Evolutionary conservation across 352 stramenopile genomes (phyloP), one percentile per base, ranked within the genome.

Genomic region (Pythium oligandrum): DNA sequence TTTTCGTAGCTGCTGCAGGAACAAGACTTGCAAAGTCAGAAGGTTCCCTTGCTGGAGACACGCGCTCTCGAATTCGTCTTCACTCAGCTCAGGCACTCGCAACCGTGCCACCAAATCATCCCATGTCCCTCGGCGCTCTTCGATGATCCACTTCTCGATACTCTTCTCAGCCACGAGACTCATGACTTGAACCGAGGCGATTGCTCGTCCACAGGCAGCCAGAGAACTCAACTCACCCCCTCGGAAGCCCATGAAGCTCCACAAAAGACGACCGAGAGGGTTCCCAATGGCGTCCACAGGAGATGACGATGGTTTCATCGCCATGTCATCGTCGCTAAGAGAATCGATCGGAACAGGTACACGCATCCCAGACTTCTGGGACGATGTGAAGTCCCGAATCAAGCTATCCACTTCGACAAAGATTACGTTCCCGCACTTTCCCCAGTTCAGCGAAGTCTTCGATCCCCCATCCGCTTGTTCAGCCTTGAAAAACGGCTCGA

Each of bases 91-190:
- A 5, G 85, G 85, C 26, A 95, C 73, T 43, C 80, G 78, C 0
- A 95, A 53, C 1, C 71, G 61, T 40, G 73, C 51, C 4, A 85
- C 76, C 34, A 92, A 63, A 5, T 71, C 75, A 7, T 76, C 64
- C 83, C 83, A 93, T 40, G 68, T 64, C 0, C 75, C 77, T 26
- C 70, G 71, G 3, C 83, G 77, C 40, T 90, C 80, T 53, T 90
- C 81, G 43, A 94, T 90, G 10, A 92, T 65, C 81, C 81, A 92
- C 43, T 87, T 88, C 59, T 92, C 83, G 38, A 95, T 90, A 52
- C 82, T 88, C 38, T 83, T 82, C 56, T 95, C 85, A 0, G 80
- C 66, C 5, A 93, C 77, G 12, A 83, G 70, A 54, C 78, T 88
- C 83, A 95, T 92, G 3, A 90, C 71, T 32, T 90, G 70, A 9